These are phyloP conservation scores for Podospora appendiculata DNA, from an alignment of 495 filamentous ascomycete species.

Conservation along the genomic window DNA sequence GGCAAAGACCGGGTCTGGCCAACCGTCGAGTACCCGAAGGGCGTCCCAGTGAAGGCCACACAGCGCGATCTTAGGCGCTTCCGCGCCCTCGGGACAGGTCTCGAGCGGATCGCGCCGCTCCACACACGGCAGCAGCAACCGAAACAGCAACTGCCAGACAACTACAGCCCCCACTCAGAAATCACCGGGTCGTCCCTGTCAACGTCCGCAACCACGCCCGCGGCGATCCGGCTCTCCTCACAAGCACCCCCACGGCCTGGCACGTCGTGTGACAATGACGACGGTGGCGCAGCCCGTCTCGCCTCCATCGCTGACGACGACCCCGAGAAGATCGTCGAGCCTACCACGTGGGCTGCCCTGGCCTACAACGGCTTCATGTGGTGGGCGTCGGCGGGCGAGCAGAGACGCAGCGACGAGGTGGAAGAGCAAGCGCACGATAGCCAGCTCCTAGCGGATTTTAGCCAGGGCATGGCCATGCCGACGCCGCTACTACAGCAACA, in stretches of 20 bases:
- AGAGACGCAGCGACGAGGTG: constrained; percentile 46
- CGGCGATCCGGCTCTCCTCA: constrained; percentile 16
- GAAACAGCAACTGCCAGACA: not conserved
- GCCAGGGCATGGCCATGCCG: constrained; percentile 19
- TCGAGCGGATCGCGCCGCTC: constrained; percentile 43
- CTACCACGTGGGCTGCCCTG: constrained; percentile 78
- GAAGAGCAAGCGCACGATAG: constrained; percentile 42
- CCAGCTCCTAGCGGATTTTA: constrained; percentile 37
- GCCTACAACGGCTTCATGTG: constrained; percentile 92
- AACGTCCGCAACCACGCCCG: constrained; percentile 8
- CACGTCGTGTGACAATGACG: constrained; percentile 14
- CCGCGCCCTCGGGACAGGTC: constrained; percentile 57
- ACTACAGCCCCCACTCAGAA: constrained; percentile 14
- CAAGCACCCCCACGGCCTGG: constrained; percentile 18
- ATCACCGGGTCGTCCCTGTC: constrained; percentile 8
- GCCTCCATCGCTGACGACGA: constrained; percentile 23
- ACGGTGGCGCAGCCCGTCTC: not conserved
- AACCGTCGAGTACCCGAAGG: constrained; percentile 55
- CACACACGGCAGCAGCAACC: constrained; percentile 10
- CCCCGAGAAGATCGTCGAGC: constrained; percentile 57
- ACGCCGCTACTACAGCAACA: constrained; percentile 1
- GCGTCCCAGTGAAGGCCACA: constrained; percentile 67
- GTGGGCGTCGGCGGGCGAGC: constrained; percentile 96
- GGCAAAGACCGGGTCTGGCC: constrained; percentile 66
- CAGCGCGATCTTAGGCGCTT: constrained; percentile 85